Evolutionary conservation across 768 basidiomycete species (phyloP).

Genomic region (Hysterangium stoloniferum): DNA sequence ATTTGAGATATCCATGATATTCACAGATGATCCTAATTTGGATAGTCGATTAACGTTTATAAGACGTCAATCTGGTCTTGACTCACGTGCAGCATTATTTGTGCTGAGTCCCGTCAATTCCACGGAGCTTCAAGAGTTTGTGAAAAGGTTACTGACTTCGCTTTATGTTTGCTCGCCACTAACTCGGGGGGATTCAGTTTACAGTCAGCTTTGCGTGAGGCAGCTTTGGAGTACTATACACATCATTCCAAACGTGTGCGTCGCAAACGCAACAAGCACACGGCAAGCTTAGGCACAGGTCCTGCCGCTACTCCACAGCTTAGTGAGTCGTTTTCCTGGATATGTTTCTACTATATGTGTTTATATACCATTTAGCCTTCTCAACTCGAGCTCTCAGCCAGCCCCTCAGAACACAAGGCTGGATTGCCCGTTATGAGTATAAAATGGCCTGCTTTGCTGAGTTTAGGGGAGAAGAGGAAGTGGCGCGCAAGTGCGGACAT

Average conservation of each 20-base stretch:
- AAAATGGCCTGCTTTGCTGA: slow-evolving; percentile 97
- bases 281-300: slow-evolving; percentile 20
- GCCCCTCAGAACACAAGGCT: slow-evolving; percentile 76
- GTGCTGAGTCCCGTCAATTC: slow-evolving; percentile 88
- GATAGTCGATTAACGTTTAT: slow-evolving; percentile 83
- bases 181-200: slow-evolving; percentile 43
- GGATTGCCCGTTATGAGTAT: slow-evolving; percentile 96
- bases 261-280: slow-evolving; percentile 79
- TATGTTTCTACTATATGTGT: not conserved
- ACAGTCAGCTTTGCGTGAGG: slow-evolving; percentile 81
- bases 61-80: slow-evolving; percentile 79
- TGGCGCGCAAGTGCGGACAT: slow-evolving; percentile 73
- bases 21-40: slow-evolving; percentile 71
- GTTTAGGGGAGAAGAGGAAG: slow-evolving; percentile 86
- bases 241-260: slow-evolving; percentile 88
- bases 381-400: slow-evolving; percentile 34
- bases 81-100: slow-evolving; percentile 87
- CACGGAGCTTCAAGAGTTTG: slow-evolving; percentile 84
- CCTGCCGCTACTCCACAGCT: slow-evolving; percentile 35
- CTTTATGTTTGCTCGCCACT: not conserved
- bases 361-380: not conserved
- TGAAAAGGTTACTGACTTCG: slow-evolving; percentile 48
- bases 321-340: not conserved
- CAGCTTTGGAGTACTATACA: slow-evolving; percentile 89
- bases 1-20: not conserved